Evolutionary conservation across 345 rosid genomes (phyloP).

Genomic region (Eucalyptus tenuipes): DNA sequence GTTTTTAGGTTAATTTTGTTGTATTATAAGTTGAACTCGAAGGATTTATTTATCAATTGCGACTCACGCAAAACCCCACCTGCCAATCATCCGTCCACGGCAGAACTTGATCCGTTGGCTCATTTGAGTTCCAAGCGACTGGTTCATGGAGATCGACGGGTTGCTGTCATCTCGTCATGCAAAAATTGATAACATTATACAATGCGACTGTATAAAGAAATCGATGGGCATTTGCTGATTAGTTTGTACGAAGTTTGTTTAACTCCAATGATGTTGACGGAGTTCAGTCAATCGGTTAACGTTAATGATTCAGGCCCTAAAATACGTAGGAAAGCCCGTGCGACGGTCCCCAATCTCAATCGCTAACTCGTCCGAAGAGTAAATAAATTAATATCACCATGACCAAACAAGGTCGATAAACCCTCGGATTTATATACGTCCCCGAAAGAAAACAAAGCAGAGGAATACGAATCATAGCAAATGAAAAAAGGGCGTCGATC

Average conservation of each 20-base stretch:
- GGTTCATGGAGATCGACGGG: neutral
- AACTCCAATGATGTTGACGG: neutral
- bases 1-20: neutral
- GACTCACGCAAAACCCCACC: neutral
- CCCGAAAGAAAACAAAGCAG: neutral
- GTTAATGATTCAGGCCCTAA: neutral
- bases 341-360: neutral
- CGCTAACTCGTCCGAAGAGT: neutral
- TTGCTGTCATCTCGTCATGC: neutral
- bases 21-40: neutral
- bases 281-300: neutral
- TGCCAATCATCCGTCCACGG: neutral
- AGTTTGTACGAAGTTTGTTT: neutral
- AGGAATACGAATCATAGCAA: neutral
- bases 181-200: neutral
- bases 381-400: neutral
- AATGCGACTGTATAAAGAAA: neutral
- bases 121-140: neutral
- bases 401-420: neutral
- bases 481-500: neutral
- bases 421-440: neutral
- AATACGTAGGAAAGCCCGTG: neutral
- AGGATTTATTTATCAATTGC: neutral
- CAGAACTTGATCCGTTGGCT: neutral
- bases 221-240: neutral